Base-by-base conservation (phyloP, 2,329 filamentous ascomycete genomes). In the Colletotrichum theobromicola region DNA sequence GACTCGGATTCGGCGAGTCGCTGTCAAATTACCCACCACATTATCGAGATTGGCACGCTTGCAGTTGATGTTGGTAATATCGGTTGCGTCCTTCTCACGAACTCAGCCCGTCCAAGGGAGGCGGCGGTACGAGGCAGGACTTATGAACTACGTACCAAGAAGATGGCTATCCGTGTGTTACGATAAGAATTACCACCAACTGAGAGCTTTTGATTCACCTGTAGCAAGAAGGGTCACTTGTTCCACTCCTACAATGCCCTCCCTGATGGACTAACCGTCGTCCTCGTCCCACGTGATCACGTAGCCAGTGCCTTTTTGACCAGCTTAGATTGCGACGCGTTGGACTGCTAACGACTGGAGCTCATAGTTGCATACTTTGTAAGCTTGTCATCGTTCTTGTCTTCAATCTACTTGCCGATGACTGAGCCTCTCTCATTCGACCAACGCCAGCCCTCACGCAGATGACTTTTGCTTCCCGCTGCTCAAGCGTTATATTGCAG, bases 271-370 rank as follows among this genome's bases (percentile, higher is more conserved):
- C 2, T 46, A 3, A 21, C 42, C 6, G 42, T 2, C 6, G 21
- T 21, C 6, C 7, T 50, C 42, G 7, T 21, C 4, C 42, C 42
- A 50, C 42, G 2, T 50, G 6, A 50, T 50, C 10, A n/a, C n/a
- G n/a, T n/a, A 21, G 42, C n/a, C n/a, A 21, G 4, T 50, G 10
- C 42, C n/a, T 13, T 4, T 2, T 50, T 50, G 10, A 2, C 42
- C 8, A 24, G 7, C 42, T 21, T 50, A 12, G 21, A 50, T 21
- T 21, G 13, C 4, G 42, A 21, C n/a, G 5, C 24, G n/a, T n/a
- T 50, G n/a, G 10, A 21, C 10, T 21, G 4, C 0, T 13, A 7
- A 7, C 13, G 2, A 2, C 21, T 32, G 9, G 42, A 0, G 24
- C 7, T 50, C 12, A 13, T 4, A 50, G 42, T 50, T 50, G 7